Conservation (phyloP, 805 yeast species). For the Sungouiella thailandica region DNA sequence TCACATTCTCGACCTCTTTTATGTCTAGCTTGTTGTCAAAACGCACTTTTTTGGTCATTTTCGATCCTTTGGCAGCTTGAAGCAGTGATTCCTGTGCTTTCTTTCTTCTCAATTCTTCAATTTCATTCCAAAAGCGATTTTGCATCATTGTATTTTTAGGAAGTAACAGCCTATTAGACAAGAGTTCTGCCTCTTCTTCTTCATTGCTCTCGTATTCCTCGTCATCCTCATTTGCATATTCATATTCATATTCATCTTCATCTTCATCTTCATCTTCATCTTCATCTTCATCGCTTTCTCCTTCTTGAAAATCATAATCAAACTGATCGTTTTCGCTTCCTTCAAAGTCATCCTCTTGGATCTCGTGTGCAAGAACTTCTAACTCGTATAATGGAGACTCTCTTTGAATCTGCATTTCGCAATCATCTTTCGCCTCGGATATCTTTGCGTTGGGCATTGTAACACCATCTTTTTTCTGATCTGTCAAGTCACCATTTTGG, state of each 20-base stretch:
- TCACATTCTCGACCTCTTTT: constrained; percentile 55
- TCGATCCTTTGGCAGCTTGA: not conserved
- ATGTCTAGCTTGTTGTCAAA: constrained; percentile 52
- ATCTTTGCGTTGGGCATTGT: no score
- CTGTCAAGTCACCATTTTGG: no score
- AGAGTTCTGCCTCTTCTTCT: constrained; percentile 16
- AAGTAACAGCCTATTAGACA: constrained; percentile 3
- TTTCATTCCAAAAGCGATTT: constrained; percentile 37
- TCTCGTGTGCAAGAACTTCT: constrained; percentile 51
- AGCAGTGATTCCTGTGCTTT: constrained; percentile 1
- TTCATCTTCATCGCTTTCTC: constrained; percentile 34
- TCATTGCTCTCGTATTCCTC: constrained; percentile 17
- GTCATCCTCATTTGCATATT: not conserved
- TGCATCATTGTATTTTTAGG: constrained; percentile 10
- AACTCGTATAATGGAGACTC: constrained; percentile 40
- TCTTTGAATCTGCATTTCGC: no score
- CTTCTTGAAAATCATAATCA: constrained; percentile 16
- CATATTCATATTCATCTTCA: constrained; percentile 35
- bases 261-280: constrained; percentile 23
- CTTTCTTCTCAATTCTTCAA: constrained; percentile 23
- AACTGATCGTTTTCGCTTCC: constrained; percentile 2
- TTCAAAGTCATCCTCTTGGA: constrained; percentile 20
- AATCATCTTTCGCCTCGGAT: no score
- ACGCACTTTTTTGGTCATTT: constrained; percentile 27
- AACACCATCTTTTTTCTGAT: no score